These are phyloP conservation scores for Trichoderma atrobrunneum DNA, from an alignment of 2,329 filamentous ascomycete species.

Conservation along the genomic window DNA sequence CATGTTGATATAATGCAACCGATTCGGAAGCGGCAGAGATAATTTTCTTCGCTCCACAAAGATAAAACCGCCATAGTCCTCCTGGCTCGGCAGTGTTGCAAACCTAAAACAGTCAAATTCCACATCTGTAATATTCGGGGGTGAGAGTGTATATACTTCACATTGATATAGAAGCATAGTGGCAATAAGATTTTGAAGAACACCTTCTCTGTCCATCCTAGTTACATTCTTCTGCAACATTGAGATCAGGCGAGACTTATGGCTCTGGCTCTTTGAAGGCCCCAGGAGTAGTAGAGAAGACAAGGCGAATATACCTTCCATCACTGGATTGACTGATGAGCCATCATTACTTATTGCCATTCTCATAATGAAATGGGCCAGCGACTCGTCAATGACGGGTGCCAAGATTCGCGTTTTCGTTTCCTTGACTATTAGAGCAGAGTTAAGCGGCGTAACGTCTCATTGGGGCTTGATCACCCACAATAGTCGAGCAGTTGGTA, in stretches of 20 bases:
- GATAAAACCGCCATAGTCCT: constrained; percentile 2
- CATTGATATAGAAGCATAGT: constrained; percentile 20
- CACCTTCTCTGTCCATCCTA: constrained; percentile 2
- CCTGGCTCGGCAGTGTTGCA: background rate
- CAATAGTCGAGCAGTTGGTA: background rate
- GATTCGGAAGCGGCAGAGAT: constrained; percentile 1
- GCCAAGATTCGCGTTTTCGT: constrained; percentile 8
- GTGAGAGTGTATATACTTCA: background rate
- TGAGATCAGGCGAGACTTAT: constrained; percentile 11
- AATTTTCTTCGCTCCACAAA: constrained; percentile 19
- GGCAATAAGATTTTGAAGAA: constrained; percentile 15
- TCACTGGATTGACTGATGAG: background rate
- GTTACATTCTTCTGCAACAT: constrained; percentile 1
- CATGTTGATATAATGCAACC: background rate
- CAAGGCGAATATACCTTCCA: constrained; percentile 6
- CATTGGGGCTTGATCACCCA: background rate
- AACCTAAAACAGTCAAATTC: background rate
- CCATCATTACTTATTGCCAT: background rate
- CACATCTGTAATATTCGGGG: background rate
- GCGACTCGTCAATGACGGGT: constrained; percentile 15
- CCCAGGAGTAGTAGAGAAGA: constrained; percentile 8
- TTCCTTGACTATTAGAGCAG: background rate
- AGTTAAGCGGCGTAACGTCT: background rate
- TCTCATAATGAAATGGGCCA: constrained; percentile 15
- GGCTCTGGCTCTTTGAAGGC: background rate